Conservation (phyloP, 192 early-diverging fungal species). For the Phlyctochytrium bullatum region DNA sequence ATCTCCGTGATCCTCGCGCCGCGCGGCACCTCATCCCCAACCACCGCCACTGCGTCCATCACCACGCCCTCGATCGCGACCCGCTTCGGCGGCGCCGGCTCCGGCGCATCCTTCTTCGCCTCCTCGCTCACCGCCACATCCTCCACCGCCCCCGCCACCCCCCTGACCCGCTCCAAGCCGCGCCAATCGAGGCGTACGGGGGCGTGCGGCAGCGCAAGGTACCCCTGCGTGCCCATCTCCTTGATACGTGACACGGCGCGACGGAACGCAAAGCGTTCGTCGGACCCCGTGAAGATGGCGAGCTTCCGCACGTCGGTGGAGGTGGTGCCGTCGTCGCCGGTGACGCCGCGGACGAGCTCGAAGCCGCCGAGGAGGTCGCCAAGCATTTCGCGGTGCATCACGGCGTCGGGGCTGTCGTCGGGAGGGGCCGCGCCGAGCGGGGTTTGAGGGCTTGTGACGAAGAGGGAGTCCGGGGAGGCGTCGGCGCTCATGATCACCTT, state of each 20-base stretch:
- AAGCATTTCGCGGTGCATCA: conserved; percentile 36
- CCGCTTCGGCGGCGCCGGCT: no score
- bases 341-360: not conserved
- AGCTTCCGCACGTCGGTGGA: conserved; percentile 45
- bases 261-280: conserved; percentile 88
- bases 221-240: conserved; percentile 61
- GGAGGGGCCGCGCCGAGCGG: not conserved
- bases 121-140: not conserved
- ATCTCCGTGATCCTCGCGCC: not conserved
- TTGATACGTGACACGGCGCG: conserved; percentile 75
- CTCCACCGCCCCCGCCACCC: not conserved
- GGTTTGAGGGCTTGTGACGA: conserved; percentile 37
- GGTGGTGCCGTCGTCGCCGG: not conserved
- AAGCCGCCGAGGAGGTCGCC: conserved; percentile 29
- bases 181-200: conserved; percentile 13
- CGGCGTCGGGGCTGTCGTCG: conserved; percentile 34
- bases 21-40: not conserved
- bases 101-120: not conserved
- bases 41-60: not conserved
- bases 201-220: not conserved
- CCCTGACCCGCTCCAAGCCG: not conserved
- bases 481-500: conserved; percentile 63
- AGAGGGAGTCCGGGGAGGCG: conserved; percentile 59
- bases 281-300: conserved; percentile 68
- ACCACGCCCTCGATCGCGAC: not conserved